These are phyloP conservation scores for Ailanthus altissimus DNA, from an alignment of 345 rosid genomes.

Conservation along the genomic window DNA sequence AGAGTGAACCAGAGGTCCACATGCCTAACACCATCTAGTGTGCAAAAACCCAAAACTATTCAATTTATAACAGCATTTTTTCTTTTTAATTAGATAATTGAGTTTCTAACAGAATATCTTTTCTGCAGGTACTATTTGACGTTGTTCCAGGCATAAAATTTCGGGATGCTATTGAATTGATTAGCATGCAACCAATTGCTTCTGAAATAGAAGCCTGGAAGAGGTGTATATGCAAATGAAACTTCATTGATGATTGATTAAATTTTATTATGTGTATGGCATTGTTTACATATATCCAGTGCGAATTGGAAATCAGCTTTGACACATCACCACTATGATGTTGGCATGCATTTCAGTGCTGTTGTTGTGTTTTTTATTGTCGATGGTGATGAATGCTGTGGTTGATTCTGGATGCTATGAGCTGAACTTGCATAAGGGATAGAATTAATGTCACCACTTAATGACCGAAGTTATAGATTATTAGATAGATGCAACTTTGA, in stretches of 20 bases:
- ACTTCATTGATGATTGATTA: background rate
- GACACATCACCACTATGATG: background rate
- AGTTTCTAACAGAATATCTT: constrained; percentile 24
- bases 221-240: constrained; percentile 67
- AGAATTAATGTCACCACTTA: background rate
- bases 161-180: constrained; percentile 85
- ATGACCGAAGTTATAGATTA: background rate
- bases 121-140: constrained; percentile 83
- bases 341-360: constrained; percentile 5
- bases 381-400: background rate
- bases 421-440: background rate
- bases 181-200: constrained; percentile 90
- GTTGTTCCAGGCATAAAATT: constrained; percentile 86
- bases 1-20: too few species aligned
- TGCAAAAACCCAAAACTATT: too few species aligned
- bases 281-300: background rate
- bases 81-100: too few species aligned
- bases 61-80: too few species aligned
- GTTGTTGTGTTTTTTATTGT: background rate
- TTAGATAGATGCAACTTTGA: background rate
- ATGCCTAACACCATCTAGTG: too few species aligned
- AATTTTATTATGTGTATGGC: background rate
- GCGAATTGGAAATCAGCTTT: background rate
- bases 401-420: background rate
- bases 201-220: constrained; percentile 77